Percentiles rank a stretch among this genome's conserved stretches.
Conservation (phyloP, 2,329 filamentous ascomycete genomes). For the Fusarium xyrophilum region DNA sequence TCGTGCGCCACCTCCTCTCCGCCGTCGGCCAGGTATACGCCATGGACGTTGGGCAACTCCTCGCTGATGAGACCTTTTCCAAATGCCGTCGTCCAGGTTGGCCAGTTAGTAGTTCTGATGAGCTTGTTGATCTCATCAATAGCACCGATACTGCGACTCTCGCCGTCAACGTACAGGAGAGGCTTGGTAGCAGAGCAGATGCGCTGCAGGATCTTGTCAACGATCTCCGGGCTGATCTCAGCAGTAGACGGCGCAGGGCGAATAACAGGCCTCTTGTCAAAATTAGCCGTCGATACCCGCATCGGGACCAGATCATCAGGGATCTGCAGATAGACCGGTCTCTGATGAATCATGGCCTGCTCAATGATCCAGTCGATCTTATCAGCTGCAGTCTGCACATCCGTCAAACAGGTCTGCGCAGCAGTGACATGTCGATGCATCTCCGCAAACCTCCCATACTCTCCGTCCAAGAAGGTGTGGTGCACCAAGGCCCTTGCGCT, state of each 20-base stretch:
- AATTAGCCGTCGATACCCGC: neutral
- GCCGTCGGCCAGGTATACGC: neutral
- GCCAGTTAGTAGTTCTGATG: neutral
- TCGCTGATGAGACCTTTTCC: slow-evolving; percentile 6
- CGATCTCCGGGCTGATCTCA: neutral
- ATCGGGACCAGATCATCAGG: slow-evolving; percentile 10
- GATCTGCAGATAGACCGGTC: slow-evolving; percentile 12
- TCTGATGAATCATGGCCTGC: neutral
- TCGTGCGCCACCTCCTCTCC: neutral
- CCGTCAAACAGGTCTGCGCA: slow-evolving; percentile 3
- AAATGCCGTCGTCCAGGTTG: slow-evolving; percentile 12
- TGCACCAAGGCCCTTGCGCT: neutral
- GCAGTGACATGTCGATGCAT: slow-evolving; percentile 16
- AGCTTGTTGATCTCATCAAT: neutral
- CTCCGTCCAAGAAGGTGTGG: slow-evolving; percentile 9
- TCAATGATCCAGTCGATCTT: slow-evolving; percentile 16
- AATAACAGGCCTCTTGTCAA: neutral
- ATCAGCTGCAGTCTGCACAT: neutral
- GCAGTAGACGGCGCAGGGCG: neutral
- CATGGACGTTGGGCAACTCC: slow-evolving; percentile 9
- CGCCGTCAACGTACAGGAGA: slow-evolving; percentile 3
- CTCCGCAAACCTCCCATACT: slow-evolving; percentile 5
- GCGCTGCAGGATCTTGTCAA: neutral
- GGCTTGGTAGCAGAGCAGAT: slow-evolving; percentile 11
- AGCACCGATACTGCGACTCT: neutral